phyloP scores from a whole-genome alignment of 2,329 filamentous ascomycete species.

The Neofusicoccum cordaticola region DNA sequence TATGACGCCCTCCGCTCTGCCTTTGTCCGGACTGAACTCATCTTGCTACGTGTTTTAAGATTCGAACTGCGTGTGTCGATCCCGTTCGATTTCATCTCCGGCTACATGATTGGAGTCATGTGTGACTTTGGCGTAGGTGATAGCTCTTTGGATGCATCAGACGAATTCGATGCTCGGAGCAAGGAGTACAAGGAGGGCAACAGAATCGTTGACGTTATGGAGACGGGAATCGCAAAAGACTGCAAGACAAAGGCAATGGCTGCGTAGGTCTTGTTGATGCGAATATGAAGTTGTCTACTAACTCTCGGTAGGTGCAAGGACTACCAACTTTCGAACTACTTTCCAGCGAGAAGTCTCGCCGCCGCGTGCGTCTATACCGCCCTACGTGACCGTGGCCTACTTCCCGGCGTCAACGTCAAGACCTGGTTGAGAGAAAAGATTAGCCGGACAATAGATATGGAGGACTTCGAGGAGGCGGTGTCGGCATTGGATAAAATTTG shows the following conservation, averaged over 20 bases:
- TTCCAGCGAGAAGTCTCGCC: conserved; percentile 29
- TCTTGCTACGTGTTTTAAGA: conserved; percentile 31
- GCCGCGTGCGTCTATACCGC: conserved; percentile 25
- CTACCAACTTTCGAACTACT: conserved; percentile 30
- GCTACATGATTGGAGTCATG: conserved; percentile 28
- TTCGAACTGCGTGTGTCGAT: conserved; percentile 33
- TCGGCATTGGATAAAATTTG: background rate
- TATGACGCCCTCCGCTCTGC: conserved; percentile 34
- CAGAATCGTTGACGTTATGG: conserved; percentile 24
- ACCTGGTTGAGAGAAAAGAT: conserved; percentile 19
- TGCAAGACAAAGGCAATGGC: conserved; percentile 22
- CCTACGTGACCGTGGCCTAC: conserved; percentile 7
- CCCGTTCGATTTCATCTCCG: conserved; percentile 32
- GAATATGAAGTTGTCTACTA: conserved; percentile 18
- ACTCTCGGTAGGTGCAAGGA: conserved; percentile 22
- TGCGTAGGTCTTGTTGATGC: conserved; percentile 21
- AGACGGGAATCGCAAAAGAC: conserved; percentile 26
- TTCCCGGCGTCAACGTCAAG: background rate
- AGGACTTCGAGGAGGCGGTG: conserved; percentile 19
- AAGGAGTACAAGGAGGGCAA: conserved; percentile 28
- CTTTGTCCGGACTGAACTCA: conserved; percentile 32
- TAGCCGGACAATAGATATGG: conserved; percentile 17
- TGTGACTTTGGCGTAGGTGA: conserved; percentile 20
- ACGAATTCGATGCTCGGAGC: conserved; percentile 21
- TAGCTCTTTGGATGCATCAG: conserved; percentile 17